Conservation (phyloP, 2,329 filamentous ascomycete species). For the Claviceps africana region DNA sequence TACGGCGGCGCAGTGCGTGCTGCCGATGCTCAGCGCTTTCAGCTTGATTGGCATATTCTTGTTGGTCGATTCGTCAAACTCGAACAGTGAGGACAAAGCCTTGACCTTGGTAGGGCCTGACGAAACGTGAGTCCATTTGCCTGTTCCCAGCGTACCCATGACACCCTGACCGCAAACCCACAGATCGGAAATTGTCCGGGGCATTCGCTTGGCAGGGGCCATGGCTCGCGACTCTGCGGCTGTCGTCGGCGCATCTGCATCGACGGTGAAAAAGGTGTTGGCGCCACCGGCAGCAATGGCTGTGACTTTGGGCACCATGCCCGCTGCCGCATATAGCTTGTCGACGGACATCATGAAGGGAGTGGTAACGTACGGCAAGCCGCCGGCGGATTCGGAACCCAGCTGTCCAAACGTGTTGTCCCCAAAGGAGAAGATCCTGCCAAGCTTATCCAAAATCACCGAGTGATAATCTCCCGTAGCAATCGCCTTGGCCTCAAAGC, state of each 20-base stretch:
- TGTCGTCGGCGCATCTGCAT: conserved; percentile 43
- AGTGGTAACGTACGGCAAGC: conserved; percentile 48
- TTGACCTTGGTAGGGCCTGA: conserved; percentile 67
- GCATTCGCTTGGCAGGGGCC: conserved; percentile 20
- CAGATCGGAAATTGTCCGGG: conserved; percentile 40
- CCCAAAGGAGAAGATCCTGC: conserved; percentile 73
- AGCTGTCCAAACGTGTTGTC: conserved; percentile 88
- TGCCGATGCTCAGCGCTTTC: conserved; percentile 57
- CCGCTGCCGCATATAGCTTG: conserved; percentile 56
- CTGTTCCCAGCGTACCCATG: conserved; percentile 68
- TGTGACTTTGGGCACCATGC: conserved; percentile 52
- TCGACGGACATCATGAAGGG: conserved; percentile 59
- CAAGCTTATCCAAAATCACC: conserved; percentile 59
- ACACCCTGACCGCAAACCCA: conserved; percentile 85
- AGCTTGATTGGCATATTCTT: conserved; percentile 64
- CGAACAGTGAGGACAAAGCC: conserved; percentile 65
- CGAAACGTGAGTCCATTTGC: conserved; percentile 81
- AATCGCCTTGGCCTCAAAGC: conserved; percentile 57
- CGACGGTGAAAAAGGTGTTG: conserved; percentile 78
- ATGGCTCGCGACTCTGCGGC: conserved; percentile 8
- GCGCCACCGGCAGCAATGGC: conserved; percentile 71
- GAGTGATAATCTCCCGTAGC: conserved; percentile 83
- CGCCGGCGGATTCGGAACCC: conserved; percentile 57
- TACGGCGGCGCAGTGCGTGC: conserved; percentile 67
- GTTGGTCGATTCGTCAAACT: conserved; percentile 66